phyloP scores from a whole-genome alignment of 768 basidiomycete genomes.

The Candolleomyces aberdarensis region DNA sequence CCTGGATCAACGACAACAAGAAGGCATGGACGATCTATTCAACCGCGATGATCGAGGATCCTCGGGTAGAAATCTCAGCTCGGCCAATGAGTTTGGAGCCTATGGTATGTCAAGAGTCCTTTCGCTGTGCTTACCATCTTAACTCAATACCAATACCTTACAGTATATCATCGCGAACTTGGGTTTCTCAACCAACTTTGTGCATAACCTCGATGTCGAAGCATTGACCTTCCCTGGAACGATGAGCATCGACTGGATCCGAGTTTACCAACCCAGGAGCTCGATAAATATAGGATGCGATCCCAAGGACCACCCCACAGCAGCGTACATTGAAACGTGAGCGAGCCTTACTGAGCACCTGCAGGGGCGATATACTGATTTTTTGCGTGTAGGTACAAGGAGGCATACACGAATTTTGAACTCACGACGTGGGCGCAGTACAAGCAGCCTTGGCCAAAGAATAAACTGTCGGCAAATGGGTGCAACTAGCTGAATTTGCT shows the following conservation, averaged over 20 bases:
- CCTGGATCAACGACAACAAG: constrained; percentile 61
- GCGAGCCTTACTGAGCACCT: constrained; percentile 13
- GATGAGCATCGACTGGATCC: constrained; percentile 75
- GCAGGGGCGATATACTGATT: not conserved
- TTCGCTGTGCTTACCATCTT: constrained; percentile 1
- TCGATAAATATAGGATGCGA: constrained; percentile 59
- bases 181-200: constrained; percentile 66
- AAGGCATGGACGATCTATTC: constrained; percentile 56
- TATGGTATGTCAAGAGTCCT: constrained; percentile 40
- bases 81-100: constrained; percentile 65
- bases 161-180: constrained; percentile 68
- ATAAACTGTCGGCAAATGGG: constrained; percentile 24
- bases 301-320: constrained; percentile 65
- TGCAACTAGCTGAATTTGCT: not conserved
- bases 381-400: constrained; percentile 41
- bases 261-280: constrained; percentile 60
- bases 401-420: constrained; percentile 64
- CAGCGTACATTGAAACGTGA: constrained; percentile 65
- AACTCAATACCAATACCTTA: not conserved
- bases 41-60: constrained; percentile 48
- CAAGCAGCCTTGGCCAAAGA: constrained; percentile 55
- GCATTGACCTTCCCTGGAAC: constrained; percentile 47
- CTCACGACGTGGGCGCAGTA: constrained; percentile 43
- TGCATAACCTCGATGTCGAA: constrained; percentile 47
- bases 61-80: constrained; percentile 44